phyloP scores from a whole-genome alignment of 306 rosid species.

The Acacia confusa region DNA sequence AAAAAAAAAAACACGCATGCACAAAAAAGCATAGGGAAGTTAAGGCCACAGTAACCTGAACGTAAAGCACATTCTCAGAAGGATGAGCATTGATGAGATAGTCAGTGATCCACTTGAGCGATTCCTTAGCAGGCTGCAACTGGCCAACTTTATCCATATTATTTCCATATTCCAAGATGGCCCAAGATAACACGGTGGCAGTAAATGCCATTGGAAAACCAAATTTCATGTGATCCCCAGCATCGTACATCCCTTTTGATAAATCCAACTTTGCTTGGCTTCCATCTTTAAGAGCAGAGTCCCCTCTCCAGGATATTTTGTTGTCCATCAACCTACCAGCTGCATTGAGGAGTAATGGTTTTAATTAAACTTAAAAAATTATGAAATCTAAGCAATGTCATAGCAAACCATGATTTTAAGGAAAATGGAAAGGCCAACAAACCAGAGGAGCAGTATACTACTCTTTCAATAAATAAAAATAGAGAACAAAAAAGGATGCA shows the following conservation, averaged over 20 bases:
- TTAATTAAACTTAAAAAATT: constrained; percentile 9
- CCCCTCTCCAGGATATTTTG: constrained; percentile 86
- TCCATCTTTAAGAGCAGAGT: constrained; percentile 87
- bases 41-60: constrained; percentile 63
- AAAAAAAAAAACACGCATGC: no score
- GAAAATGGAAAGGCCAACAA: constrained; percentile 9
- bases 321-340: constrained; percentile 77
- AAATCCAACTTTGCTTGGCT: constrained; percentile 65
- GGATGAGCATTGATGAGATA: constrained; percentile 82
- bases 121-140: constrained; percentile 63
- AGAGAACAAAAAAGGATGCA: not conserved
- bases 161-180: constrained; percentile 91
- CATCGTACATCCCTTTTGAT: constrained; percentile 91
- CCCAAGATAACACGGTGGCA: constrained; percentile 90
- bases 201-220: constrained; percentile 95
- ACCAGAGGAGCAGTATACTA: not conserved
- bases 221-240: constrained; percentile 95
- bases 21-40: not conserved
- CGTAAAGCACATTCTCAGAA: constrained; percentile 73
- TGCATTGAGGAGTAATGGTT: constrained; percentile 35
- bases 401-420: not conserved
- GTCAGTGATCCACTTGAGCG: constrained; percentile 95
- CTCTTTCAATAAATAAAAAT: not conserved
- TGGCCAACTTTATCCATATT: constrained; percentile 81
- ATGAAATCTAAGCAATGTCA: not conserved